Percentiles rank a stretch among this genome's conserved stretches.
phyloP scores from a whole-genome alignment of 1,284 basidiomycete genomes.

The Cystobasidium pallidum region DNA sequence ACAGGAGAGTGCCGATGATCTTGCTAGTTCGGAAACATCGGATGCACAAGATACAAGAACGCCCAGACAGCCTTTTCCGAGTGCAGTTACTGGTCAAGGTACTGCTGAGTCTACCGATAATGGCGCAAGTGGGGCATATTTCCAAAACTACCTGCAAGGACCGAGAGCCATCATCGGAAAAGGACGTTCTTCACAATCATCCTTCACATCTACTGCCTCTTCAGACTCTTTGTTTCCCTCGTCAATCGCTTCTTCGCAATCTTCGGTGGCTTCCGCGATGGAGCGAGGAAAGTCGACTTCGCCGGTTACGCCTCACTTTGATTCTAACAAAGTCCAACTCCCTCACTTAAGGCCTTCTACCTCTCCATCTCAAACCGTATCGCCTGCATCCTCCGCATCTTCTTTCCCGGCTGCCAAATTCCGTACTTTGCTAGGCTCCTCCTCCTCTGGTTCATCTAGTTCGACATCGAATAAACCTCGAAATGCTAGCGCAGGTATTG shows the following conservation, averaged over 20 bases:
- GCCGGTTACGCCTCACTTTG: constrained; percentile 14
- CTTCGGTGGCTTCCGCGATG: constrained; percentile 16
- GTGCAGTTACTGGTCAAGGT: background rate
- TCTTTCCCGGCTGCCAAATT: background rate
- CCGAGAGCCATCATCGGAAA: background rate
- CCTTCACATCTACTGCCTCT: constrained; percentile 32
- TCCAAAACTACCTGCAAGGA: constrained; percentile 3
- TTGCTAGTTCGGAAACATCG: constrained; percentile 12
- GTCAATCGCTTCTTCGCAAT: constrained; percentile 36
- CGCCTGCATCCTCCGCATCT: constrained; percentile 7
- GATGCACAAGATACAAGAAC: constrained; percentile 22
- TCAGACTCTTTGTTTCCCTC: constrained; percentile 41
- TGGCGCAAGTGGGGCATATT: constrained; percentile 21
- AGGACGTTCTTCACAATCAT: constrained; percentile 34
- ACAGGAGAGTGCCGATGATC: constrained; percentile 40
- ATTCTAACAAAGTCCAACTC: constrained; percentile 17
- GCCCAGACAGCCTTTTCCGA: constrained; percentile 20
- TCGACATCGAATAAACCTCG: constrained; percentile 6
- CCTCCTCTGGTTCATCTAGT: background rate
- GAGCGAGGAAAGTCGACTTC: constrained; percentile 10
- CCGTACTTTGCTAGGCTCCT: background rate
- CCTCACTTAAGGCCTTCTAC: constrained; percentile 42
- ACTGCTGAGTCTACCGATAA: background rate
- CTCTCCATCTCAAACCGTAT: constrained; percentile 26
- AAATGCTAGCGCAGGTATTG: constrained; percentile 5